Evolutionary conservation across 169 alveolate species (phyloP), one percentile per base, ranked within the genome.

Genomic region (Theileria annulata): DNA sequence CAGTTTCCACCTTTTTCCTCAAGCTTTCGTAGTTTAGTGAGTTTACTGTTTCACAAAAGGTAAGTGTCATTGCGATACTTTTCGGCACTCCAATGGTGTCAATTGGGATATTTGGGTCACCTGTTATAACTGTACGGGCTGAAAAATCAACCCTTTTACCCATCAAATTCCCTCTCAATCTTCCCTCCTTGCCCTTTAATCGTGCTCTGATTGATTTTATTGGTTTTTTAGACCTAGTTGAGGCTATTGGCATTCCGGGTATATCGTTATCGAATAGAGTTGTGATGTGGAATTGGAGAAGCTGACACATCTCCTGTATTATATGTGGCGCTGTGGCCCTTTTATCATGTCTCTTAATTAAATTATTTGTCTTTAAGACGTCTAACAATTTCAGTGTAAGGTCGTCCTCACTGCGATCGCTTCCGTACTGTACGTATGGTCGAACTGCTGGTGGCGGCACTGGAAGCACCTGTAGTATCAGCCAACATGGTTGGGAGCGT

Each of bases 121-220:
- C 99, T 6, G 99, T 96, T 69, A 98, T 98, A 62, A 98, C 99
- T 30, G 99, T 96, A 85, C 99, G 93, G 37, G 99, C 99, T 49
- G 99, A 97, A 82, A 97, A 98, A 86, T 98, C 99, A 0, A 97
- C 99, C 81, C 99, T 94, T 92, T 98, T 98, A 23, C 99, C 99
- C 99, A 98, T 98, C 71, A 98, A 88, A 92, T 98, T 98, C 37
- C 99, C 99, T 83, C 99, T 92, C 23, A 98, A 70, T 71, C 99
- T 91, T 2, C 99, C 99, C 90, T 98, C 99, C 88, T 98, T 98
- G 13, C 99, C 99, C 94, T 97, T 98, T 31, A 98, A 94, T 56
- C 99, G 90, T 1, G 99, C 95, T 35, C 99, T 92, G n/a, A 98
- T 95, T 21, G 99, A 95, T 93, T 98, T 98, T 17, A 98, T 96